A percentile compares a stretch with the other conserved stretches of the same genome.
These are phyloP conservation scores for Huiozyma sinensis DNA, from an alignment of 805 yeast genomes.

Conservation along the genomic window DNA sequence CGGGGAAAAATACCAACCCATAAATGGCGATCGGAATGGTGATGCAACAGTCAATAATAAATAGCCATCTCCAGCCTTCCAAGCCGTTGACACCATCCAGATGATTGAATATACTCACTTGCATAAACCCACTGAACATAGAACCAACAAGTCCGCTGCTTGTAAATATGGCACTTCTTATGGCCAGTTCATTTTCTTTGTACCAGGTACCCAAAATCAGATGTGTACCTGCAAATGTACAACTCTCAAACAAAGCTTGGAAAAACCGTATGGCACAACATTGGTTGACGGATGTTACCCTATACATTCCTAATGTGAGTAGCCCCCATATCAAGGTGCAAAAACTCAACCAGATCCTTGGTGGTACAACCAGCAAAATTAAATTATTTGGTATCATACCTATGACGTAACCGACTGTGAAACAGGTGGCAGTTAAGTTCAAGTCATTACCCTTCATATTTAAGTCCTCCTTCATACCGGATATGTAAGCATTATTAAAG, in stretches of 20 bases:
- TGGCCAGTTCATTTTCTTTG: slow-evolving; percentile 37
- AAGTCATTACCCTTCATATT: slow-evolving; percentile 38
- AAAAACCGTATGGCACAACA: slow-evolving; percentile 50
- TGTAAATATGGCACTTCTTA: slow-evolving; percentile 44
- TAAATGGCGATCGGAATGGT: slow-evolving; percentile 48
- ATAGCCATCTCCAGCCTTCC: slow-evolving; percentile 61
- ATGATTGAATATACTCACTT: slow-evolving; percentile 39
- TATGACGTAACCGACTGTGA: slow-evolving; percentile 50
- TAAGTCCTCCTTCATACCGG: slow-evolving; percentile 54
- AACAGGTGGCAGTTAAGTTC: slow-evolving; percentile 43
- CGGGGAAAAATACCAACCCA: slow-evolving; percentile 52
- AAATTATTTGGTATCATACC: slow-evolving; percentile 55
- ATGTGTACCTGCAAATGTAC: slow-evolving; percentile 47
- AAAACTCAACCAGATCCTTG: slow-evolving; percentile 45
- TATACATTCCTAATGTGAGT: slow-evolving; percentile 41
- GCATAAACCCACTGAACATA: slow-evolving; percentile 47
- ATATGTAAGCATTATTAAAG: slow-evolving; percentile 49
- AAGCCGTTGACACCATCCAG: slow-evolving; percentile 39
- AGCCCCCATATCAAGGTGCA: slow-evolving; percentile 49
- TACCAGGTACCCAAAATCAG: slow-evolving; percentile 46
- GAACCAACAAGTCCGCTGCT: slow-evolving; percentile 45
- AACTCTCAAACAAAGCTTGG: slow-evolving; percentile 50
- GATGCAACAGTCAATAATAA: slow-evolving; percentile 48
- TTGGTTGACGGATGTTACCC: slow-evolving; percentile 36
- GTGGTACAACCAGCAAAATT: slow-evolving; percentile 40